Base-by-base conservation (phyloP, 371 early-diverging fungal genomes). In the Synchytrium microbalum region DNA sequence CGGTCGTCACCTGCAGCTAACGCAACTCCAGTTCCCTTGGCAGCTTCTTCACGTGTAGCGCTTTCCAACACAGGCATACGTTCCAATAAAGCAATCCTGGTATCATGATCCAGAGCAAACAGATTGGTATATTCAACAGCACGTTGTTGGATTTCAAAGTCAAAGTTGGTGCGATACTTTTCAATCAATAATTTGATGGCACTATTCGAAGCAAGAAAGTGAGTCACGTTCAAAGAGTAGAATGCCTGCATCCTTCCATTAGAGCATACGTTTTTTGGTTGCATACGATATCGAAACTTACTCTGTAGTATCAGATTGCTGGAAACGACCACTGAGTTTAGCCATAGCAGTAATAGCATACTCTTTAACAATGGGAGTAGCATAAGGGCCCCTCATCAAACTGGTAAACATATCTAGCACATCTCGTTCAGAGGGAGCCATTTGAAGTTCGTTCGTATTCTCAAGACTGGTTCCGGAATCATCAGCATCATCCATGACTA, bases 71-170 rank as follows among this genome's bases (percentile, higher is more conserved):
- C 86, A 10, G 98, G 97, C 91, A 97, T 93, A 55, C 89, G 86
- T 65, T 97, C 98, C 58, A 95, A 72, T 1, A 97, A 83, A 31
- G 92, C 95, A 19, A 86, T 79, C 26, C 94, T 57, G 0, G 73
- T 65, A 0, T 72, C 74, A 24, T 60, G 51, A 60, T 86, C 86
- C n/a, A 77, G 63, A 54, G 65, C 51, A 61, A 92, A 86, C 10
- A 97, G 78, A 54, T 86, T 84, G 33, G 81, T 81, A 71, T 85
- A 95, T 75, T 98, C 97, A 8, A 91, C 88, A 0, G 93, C 90
- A 61, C 98, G 88, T 70, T 92, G 89, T 72, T 98, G 97, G 55
- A 93, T 85, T 75, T 96, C 98, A 0, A 91, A 84, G 66, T 92
- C 91, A 67, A 87, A 82, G 61, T 88, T 86, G 5, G 79, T 79